Base-by-base conservation (phyloP, 768 basidiomycete genomes). In the Termitomyces sp. region DNA sequence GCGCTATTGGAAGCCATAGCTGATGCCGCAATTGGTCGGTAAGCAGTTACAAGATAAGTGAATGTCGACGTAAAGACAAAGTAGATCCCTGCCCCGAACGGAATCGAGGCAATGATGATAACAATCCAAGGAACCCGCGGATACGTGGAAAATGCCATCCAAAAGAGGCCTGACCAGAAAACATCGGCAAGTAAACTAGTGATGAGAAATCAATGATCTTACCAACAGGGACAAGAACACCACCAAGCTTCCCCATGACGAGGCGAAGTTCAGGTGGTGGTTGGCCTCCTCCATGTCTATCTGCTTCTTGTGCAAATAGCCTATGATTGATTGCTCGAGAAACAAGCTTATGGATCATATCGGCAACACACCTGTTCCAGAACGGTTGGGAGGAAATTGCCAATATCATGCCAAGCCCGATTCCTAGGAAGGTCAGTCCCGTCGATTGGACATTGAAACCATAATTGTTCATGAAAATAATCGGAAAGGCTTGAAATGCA, bases 11-110 rank as follows among this genome's bases (percentile, higher is more conserved):
- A 72, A 5, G 85, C 86, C 70, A 89, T 80, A 6, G 85, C 86
- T 42, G 83, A 85, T 1, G 85, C 85, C 10, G 77, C 80, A 64
- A 86, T 84, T 11, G 85, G 82, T 21, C 80, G 74, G 67, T 88
- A 89, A 1, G 82, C 77, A 44, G 84, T 85, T 56, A 89, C 83
- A 54, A 88, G 76, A 69, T 88, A 89, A 5, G 82, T 86, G 70
- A 88, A 89, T 3, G 82, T 82, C 8, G 81, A 80, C 0, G 84
- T 84, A 71, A 87, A 92, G 41, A 84, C 81, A 60, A 81, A 89
- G 63, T 85, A 88, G 1, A 79, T 72, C 2, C 84, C 83, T 1
- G 73, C 59, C 3, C 88, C 88, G 62, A 89, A 89, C 0, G 86
- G 86, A 2, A 83, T 66, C 3, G 81, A 84, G 2, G 80, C 82